A percentile compares a stretch with the other conserved stretches of the same genome.
Conservation (phyloP, 441 rosid genomes). For the Biscutella laevigata region DNA sequence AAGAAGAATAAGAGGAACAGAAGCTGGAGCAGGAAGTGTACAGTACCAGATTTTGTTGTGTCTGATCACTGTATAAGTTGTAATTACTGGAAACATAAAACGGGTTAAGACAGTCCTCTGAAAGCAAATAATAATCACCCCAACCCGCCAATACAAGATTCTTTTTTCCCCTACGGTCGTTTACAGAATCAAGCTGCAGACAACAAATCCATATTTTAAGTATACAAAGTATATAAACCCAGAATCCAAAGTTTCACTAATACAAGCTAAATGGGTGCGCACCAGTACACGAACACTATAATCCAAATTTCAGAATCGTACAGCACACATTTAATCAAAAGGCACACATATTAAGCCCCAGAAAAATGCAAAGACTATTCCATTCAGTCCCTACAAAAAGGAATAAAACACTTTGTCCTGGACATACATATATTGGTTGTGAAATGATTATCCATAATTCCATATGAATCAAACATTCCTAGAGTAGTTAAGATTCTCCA, state of each 20-base stretch:
- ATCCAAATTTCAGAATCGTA: no score
- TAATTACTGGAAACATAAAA: constrained; percentile 50
- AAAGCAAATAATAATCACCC: constrained; percentile 79
- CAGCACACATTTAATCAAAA: neutral
- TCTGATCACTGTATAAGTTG: constrained; percentile 58
- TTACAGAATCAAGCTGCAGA: constrained; percentile 61
- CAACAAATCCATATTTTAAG: constrained; percentile 9
- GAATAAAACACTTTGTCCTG: neutral
- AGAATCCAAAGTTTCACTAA: neutral
- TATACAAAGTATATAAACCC: neutral
- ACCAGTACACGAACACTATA: neutral
- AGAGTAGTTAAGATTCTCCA: no score
- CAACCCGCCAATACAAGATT: constrained; percentile 87
- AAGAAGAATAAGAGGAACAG: constrained; percentile 10
- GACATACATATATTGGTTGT: neutral
- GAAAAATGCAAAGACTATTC: neutral
- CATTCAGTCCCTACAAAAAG: neutral
- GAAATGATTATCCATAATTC: neutral
- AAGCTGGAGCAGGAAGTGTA: constrained; percentile 11
- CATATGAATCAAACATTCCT: neutral
- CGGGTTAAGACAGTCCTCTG: constrained; percentile 64
- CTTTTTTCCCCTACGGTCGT: constrained; percentile 78
- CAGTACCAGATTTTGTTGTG: constrained; percentile 67
- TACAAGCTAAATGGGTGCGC: neutral
- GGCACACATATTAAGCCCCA: neutral